Percentiles rank a stretch among this genome's conserved stretches.
These are phyloP conservation scores for Cardamine resedifolia DNA, from an alignment of 345 rosid species.

Conservation along the genomic window DNA sequence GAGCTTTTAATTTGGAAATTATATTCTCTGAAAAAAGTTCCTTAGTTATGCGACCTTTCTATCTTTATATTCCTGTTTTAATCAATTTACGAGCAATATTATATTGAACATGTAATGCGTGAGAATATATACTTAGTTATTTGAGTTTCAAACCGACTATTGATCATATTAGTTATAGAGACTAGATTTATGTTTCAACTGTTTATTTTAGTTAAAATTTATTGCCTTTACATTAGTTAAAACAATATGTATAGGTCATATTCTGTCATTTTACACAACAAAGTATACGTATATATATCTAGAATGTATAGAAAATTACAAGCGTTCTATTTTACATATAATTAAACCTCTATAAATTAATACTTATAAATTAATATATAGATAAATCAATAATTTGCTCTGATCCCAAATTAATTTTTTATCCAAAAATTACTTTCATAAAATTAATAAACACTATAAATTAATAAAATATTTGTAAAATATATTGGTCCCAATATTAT, in stretches of 20 bases:
- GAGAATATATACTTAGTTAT: neutral
- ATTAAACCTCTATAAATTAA: too few relatives aligned
- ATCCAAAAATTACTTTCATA: too few relatives aligned
- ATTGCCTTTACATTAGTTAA: neutral
- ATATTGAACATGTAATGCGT: slow-evolving; percentile 10
- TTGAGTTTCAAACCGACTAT: neutral
- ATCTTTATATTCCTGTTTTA: slow-evolving; percentile 19
- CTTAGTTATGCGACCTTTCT: slow-evolving; percentile 11
- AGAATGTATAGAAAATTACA: neutral
- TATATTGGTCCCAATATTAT: too few relatives aligned
- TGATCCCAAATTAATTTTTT: too few relatives aligned
- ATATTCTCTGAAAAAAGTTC: slow-evolving; percentile 33
- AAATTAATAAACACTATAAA: too few relatives aligned
- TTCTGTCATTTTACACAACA: neutral
- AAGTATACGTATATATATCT: neutral
- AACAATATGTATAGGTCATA: neutral
- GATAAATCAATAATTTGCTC: too few relatives aligned
- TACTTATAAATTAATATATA: too few relatives aligned
- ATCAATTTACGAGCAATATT: neutral
- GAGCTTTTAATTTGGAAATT: slow-evolving; percentile 6
- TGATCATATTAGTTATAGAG: neutral
- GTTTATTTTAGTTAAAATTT: neutral
- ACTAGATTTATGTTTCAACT: neutral
- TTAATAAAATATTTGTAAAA: too few relatives aligned
- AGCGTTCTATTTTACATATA: neutral